Base-by-base conservation (phyloP, 352 stramenopile species). In the Phytophthora boehmeriae region DNA sequence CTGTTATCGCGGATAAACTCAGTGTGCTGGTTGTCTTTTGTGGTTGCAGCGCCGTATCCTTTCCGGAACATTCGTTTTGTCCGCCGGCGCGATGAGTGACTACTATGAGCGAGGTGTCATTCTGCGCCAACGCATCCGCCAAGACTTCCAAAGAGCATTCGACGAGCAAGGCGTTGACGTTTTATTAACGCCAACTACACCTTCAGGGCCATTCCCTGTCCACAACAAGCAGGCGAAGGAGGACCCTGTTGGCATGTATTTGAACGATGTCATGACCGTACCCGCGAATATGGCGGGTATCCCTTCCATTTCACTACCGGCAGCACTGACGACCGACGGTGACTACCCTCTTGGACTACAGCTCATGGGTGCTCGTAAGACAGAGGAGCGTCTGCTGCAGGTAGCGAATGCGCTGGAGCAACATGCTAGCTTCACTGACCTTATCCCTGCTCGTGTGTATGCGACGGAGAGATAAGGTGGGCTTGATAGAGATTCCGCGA, bases 191-290 rank as follows among this genome's bases (percentile, higher is more conserved):
- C 90, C 90, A 5, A 95, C 88, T 10, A 96, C 91, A 1, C 91
- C 92, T 6, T 85, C 91, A 2, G 82, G 85, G 5, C 87, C 90
- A 2, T 96, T 96, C 53, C 59, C 69, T 16, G 42, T 94, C 5
- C 60, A 83, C 36, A 80, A 77, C 63, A 77, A 80, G 23, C 75
- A 83, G 46, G 56, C 66, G 10, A 75, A 81, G 45, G 80, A 83
- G 20, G 87, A 96, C 42, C 88, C 86, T 0, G 78, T 97, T 11
- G 75, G 63, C 8, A 92, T 94, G 82, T 97, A 97, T 56, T 63
- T 97, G 41, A 97, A 97, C 63, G 93, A 98, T 56, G 86, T 98
- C 20, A 96, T 98, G 76, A 98, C 92, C 2, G 89, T 97, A 20
- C 88, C 91, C 8, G 84, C 87, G 2, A 97, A 89, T 54, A 78